Evolutionary conservation across 768 basidiomycete genomes (phyloP).

Genomic region (Coprinopsis cinerea): DNA sequence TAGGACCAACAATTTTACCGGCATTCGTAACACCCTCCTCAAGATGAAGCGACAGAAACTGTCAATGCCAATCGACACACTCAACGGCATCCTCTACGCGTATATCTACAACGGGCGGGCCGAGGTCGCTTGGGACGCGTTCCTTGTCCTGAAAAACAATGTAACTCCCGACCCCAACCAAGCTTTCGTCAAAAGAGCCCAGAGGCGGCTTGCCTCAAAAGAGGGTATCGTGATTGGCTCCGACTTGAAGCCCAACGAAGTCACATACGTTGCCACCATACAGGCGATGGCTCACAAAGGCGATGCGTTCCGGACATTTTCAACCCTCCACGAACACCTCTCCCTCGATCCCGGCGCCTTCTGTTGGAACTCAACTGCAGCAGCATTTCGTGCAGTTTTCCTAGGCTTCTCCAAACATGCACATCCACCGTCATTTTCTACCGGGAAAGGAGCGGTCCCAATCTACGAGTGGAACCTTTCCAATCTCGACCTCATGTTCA

Average conservation of each 20-base stretch:
- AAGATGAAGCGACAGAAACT: slow-evolving; percentile 46
- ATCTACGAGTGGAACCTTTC: slow-evolving; percentile 46
- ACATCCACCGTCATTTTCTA: too few relatives aligned
- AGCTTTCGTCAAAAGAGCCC: slow-evolving; percentile 30
- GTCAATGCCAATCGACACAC: slow-evolving; percentile 55
- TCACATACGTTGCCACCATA: slow-evolving; percentile 65
- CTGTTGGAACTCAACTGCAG: slow-evolving; percentile 34
- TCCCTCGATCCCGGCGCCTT: slow-evolving; percentile 25
- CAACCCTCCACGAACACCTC: slow-evolving; percentile 31
- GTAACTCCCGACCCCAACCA: slow-evolving; percentile 30
- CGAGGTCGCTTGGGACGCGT: slow-evolving; percentile 56
- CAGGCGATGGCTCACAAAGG: slow-evolving; percentile 71
- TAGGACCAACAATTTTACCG: slow-evolving; percentile 37
- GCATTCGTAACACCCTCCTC: slow-evolving; percentile 49
- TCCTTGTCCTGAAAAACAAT: slow-evolving; percentile 57
- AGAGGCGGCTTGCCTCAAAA: slow-evolving; percentile 32
- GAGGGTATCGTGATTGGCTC: slow-evolving; percentile 40
- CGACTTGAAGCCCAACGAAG: slow-evolving; percentile 47
- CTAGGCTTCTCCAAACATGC: slow-evolving; percentile 68
- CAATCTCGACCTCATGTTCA: slow-evolving; percentile 52
- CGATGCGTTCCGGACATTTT: slow-evolving; percentile 56
- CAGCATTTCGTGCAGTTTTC: slow-evolving; percentile 65
- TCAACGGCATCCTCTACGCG: slow-evolving; percentile 70
- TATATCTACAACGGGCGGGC: slow-evolving; percentile 48
- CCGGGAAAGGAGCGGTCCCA: too few relatives aligned